phyloP scores from a whole-genome alignment of 768 basidiomycete genomes.

The Xerocomellus amylosporus region DNA sequence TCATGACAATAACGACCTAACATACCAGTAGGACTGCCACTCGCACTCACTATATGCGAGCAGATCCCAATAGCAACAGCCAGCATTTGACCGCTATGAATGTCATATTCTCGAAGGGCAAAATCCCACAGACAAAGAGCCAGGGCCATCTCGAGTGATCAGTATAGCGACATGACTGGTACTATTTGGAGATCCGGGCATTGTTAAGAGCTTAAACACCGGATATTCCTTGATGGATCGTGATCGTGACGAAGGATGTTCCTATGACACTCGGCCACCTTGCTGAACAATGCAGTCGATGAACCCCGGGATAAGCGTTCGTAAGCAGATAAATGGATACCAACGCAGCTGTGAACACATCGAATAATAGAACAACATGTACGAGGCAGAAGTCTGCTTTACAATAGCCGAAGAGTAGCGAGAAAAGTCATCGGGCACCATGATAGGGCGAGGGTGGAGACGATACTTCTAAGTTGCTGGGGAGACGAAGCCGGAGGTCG shows the following conservation, averaged over 20 bases:
- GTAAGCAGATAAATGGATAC: neutral
- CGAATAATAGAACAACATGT: neutral
- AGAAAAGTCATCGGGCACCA: neutral
- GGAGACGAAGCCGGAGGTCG: slow-evolving; percentile 41
- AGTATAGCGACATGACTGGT: neutral
- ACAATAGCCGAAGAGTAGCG: neutral
- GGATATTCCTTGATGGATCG: too few species aligned
- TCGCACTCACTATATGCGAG: neutral
- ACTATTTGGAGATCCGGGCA: neutral
- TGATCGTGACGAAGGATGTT: neutral
- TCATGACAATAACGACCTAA: neutral
- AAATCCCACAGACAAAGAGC: neutral
- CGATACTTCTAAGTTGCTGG: slow-evolving; percentile 12
- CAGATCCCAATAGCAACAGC: neutral
- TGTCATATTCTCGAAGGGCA: neutral
- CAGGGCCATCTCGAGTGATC: neutral
- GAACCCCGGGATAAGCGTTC: neutral
- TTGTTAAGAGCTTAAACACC: neutral
- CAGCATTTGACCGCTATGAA: neutral
- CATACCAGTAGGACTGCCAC: neutral
- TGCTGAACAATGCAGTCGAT: neutral
- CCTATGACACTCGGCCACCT: neutral
- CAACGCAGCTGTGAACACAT: neutral
- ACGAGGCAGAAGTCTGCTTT: neutral
- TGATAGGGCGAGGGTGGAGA: neutral